phyloP scores from a whole-genome alignment of 2,329 filamentous ascomycete species.

The Alternaria sp. region DNA sequence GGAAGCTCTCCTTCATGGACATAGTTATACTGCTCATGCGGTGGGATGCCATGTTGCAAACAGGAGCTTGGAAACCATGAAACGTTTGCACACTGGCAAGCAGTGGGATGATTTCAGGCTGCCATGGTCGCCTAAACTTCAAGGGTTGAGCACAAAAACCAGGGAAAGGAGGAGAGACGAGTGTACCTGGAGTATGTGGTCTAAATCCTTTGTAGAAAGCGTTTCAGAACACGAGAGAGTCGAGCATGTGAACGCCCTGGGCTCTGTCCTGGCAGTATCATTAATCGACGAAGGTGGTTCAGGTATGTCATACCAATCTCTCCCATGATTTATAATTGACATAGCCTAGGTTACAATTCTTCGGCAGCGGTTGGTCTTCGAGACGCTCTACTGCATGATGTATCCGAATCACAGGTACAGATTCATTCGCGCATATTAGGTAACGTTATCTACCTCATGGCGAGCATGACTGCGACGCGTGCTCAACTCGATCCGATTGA shows the following conservation, averaged over 20 bases:
- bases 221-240: constrained; percentile 67
- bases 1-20: constrained; percentile 81
- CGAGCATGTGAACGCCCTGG: constrained; percentile 74
- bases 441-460: constrained; percentile 69
- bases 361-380: constrained; percentile 63
- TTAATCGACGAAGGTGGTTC: constrained; percentile 59
- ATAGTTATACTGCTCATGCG: constrained; percentile 86
- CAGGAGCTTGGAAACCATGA: constrained; percentile 69
- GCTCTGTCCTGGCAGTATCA: constrained; percentile 75
- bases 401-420: constrained; percentile 50
- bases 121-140: neutral
- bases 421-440: constrained; percentile 68
- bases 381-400: constrained; percentile 55
- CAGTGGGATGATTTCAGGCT: constrained; percentile 4
- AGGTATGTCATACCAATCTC: constrained; percentile 42
- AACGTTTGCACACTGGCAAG: neutral
- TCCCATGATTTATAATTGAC: neutral
- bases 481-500: constrained; percentile 30
- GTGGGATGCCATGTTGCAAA: constrained; percentile 81
- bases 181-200: constrained; percentile 75
- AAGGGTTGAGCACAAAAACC: neutral
- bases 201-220: constrained; percentile 63
- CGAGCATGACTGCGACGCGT: constrained; percentile 52
- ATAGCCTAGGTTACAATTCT: constrained; percentile 61
- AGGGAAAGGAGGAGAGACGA: neutral